Percentiles rank a stretch among this genome's conserved stretches.
phyloP scores from a whole-genome alignment of 495 filamentous ascomycete species.

The Aspergillus cristatus region DNA sequence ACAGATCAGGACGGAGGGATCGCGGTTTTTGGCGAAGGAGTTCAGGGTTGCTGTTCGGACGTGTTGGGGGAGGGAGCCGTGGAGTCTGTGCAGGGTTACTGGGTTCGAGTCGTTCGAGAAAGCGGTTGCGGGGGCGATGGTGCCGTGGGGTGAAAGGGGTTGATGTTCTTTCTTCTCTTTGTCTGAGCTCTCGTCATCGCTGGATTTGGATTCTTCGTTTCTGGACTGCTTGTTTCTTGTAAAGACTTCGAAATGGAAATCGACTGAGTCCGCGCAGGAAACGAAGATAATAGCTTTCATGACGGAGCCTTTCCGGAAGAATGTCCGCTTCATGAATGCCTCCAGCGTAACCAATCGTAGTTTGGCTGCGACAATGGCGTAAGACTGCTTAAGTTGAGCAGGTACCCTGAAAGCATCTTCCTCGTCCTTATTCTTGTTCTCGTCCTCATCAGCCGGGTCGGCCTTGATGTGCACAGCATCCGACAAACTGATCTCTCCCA shows the following conservation, averaged over 20 bases:
- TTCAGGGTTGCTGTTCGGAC: conserved; percentile 76
- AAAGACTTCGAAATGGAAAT: conserved; percentile 92
- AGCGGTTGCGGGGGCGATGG: conserved; percentile 39
- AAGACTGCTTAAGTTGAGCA: conserved; percentile 85
- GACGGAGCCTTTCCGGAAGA: conserved; percentile 74
- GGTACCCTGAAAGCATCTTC: conserved; percentile 65
- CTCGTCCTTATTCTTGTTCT: conserved; percentile 34
- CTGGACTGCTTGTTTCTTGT: conserved; percentile 34
- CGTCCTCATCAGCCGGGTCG: conserved; percentile 39
- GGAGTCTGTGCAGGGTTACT: conserved; percentile 73
- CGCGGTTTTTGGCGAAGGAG: conserved; percentile 54
- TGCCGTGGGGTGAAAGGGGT: conserved; percentile 32
- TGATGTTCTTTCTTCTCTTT: conserved; percentile 11
- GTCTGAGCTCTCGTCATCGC: conserved; percentile 12
- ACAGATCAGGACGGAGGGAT: conserved; percentile 74
- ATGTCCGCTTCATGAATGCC: conserved; percentile 73
- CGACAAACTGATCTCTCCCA: conserved; percentile 90
- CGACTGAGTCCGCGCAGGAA: conserved; percentile 91
- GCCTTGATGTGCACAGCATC: conserved; percentile 82
- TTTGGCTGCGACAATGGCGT: conserved; percentile 78
- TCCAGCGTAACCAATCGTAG: conserved; percentile 78
- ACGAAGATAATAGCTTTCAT: conserved; percentile 97
- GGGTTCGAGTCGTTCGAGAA: conserved; percentile 43
- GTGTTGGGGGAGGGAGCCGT: conserved; percentile 85
- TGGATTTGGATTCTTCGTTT: conserved; percentile 15